A percentile compares a stretch with the other conserved stretches of the same genome.
Evolutionary conservation across 2,329 filamentous ascomycete genomes (phyloP).

Genomic region (Aureobasidium sp.): DNA sequence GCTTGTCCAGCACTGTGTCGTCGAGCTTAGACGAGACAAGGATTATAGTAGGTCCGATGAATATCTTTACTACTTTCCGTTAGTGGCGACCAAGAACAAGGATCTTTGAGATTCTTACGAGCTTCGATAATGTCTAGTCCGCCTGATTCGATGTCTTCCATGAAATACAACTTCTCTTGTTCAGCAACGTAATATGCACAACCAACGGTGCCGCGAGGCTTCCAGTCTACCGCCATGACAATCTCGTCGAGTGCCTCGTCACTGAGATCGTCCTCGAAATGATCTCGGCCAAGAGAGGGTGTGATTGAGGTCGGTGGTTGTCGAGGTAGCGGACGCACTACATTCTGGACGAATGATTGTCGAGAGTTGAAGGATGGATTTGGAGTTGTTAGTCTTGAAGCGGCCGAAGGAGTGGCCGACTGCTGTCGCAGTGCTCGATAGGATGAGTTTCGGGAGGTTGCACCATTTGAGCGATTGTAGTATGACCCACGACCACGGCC

Average conservation of each 20-base stretch:
- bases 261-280: slow-evolving; percentile 29
- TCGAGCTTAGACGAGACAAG: slow-evolving; percentile 51
- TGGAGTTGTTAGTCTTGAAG: not conserved
- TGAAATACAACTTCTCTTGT: slow-evolving; percentile 63
- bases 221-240: slow-evolving; percentile 74
- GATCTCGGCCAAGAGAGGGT: not conserved
- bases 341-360: not conserved
- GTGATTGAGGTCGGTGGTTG: not conserved
- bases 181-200: slow-evolving; percentile 74
- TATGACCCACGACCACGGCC: not conserved
- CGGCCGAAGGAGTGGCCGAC: not conserved
- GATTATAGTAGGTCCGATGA: slow-evolving; percentile 55
- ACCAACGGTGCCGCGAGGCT: slow-evolving; percentile 62
- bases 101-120: slow-evolving; percentile 27
- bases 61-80: slow-evolving; percentile 46
- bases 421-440: not conserved
- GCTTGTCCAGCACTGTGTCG: slow-evolving; percentile 38
- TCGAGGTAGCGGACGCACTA: not conserved
- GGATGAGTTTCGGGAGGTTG: not conserved
- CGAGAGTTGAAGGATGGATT: not conserved
- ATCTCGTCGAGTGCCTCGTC: slow-evolving; percentile 55
- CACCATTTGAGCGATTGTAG: not conserved
- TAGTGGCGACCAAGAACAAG: not conserved
- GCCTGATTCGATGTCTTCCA: slow-evolving; percentile 67
- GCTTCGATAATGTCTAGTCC: slow-evolving; percentile 54